These are phyloP conservation scores for Candida montana DNA, from an alignment of 805 yeast genomes.

Conservation along the genomic window DNA sequence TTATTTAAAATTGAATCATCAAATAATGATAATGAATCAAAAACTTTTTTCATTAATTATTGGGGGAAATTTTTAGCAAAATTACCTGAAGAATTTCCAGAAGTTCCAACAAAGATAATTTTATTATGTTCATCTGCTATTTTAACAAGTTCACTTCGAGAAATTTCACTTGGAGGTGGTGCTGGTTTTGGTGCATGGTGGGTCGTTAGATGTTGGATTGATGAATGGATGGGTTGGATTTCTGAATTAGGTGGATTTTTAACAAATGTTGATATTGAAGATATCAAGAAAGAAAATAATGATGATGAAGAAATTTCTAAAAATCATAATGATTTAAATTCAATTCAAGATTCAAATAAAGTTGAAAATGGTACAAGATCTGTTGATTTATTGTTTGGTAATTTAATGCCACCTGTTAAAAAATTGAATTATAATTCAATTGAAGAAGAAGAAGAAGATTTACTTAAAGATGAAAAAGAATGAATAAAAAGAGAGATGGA, in stretches of 20 bases:
- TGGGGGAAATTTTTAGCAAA: slow-evolving; percentile 33
- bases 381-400: slow-evolving; percentile 7
- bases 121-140: slow-evolving; percentile 47
- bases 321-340: not conserved
- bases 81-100: slow-evolving; percentile 43
- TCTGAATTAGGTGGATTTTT: slow-evolving; percentile 59
- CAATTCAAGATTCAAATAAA: not conserved
- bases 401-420: not conserved
- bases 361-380: not conserved
- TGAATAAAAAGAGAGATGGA: not conserved
- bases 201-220: slow-evolving; percentile 70
- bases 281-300: not conserved
- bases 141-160: slow-evolving; percentile 55
- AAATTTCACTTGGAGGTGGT: slow-evolving; percentile 53
- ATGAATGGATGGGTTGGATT: slow-evolving; percentile 63
- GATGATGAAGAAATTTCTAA: not conserved
- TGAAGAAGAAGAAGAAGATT: not conserved
- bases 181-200: slow-evolving; percentile 70
- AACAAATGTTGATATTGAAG: slow-evolving; percentile 1
- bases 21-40: slow-evolving; percentile 4
- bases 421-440: too few species aligned
- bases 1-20: slow-evolving; percentile 24
- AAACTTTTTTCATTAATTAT: slow-evolving; percentile 13
- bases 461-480: not conserved
- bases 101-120: slow-evolving; percentile 51